Evolutionary conservation across 331 rosid species (phyloP).

Genomic region (Phaseolus coccineus): DNA sequence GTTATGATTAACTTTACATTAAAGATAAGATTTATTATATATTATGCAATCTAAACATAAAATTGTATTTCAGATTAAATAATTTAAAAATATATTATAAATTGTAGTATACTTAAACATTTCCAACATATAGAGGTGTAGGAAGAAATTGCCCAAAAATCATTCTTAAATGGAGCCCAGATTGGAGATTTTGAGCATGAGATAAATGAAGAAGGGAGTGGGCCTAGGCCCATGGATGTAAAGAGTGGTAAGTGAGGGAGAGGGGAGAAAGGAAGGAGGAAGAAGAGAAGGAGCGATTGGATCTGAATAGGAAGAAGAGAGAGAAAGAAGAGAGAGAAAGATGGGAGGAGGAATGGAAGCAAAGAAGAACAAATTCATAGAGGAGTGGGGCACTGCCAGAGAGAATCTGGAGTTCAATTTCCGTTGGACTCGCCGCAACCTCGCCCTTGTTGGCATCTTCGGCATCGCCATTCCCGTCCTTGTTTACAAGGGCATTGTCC

Average conservation of each 20-base stretch:
- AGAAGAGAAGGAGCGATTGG: not conserved
- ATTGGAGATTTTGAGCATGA: no score
- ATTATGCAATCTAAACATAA: no score
- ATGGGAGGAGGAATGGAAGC: slow-evolving; percentile 99
- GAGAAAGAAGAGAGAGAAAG: not conserved
- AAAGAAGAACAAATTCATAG: slow-evolving; percentile 83
- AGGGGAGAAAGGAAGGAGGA: not conserved
- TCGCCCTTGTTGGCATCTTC: slow-evolving; percentile 81
- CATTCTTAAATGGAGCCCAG: no score
- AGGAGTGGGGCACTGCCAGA: slow-evolving; percentile 89
- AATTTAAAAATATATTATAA: no score
- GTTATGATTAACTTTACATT: no score
- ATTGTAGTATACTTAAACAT: no score
- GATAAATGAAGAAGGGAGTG: not conserved
- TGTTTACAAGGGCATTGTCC: slow-evolving; percentile 93
- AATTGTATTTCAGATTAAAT: no score
- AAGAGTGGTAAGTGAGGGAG: not conserved
- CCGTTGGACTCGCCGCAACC: slow-evolving; percentile 95
- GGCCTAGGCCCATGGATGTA: not conserved
- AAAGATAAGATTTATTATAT: no score
- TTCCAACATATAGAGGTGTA: no score
- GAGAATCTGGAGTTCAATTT: slow-evolving; percentile 91
- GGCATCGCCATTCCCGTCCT: slow-evolving; percentile 84
- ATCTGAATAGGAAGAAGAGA: not conserved
- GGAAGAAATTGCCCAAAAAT: no score